phyloP scores from a whole-genome alignment of 2,329 filamentous ascomycete species.

The Fusarium verticillioides region DNA sequence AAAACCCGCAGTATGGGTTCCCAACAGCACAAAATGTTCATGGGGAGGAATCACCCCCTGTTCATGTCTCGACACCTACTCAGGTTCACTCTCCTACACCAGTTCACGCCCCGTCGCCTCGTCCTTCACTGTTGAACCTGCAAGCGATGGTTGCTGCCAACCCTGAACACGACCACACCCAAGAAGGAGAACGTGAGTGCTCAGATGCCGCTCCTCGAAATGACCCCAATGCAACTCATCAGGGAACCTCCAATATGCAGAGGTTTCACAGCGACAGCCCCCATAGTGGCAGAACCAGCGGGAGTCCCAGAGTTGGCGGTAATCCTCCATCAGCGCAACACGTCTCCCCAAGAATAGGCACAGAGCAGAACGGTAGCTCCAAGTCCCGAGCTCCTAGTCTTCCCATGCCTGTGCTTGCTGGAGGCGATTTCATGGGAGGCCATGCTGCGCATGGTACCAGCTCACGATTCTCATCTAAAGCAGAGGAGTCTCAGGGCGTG shows the following conservation, averaged over 20 bases:
- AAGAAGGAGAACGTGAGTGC: neutral
- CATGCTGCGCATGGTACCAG: neutral
- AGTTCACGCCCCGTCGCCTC: slow-evolving; percentile 23
- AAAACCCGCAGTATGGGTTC: slow-evolving; percentile 18
- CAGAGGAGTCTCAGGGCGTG: slow-evolving; percentile 22
- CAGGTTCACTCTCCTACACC: slow-evolving; percentile 23
- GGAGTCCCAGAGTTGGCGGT: slow-evolving; percentile 5
- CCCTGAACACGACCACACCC: neutral
- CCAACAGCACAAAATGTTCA: slow-evolving; percentile 3
- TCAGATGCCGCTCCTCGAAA: neutral
- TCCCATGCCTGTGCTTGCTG: slow-evolving; percentile 1
- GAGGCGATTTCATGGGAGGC: slow-evolving; percentile 4
- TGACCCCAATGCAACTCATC: neutral
- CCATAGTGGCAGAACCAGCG: slow-evolving; percentile 12
- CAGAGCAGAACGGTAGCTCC: slow-evolving; percentile 10
- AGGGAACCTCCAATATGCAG: slow-evolving; percentile 7
- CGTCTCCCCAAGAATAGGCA: neutral
- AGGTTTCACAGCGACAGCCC: slow-evolving; percentile 24
- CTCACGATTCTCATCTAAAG: neutral
- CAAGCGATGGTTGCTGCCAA: slow-evolving; percentile 20
- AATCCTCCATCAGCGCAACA: slow-evolving; percentile 7
- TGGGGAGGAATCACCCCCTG: slow-evolving; percentile 26
- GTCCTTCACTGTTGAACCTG: slow-evolving; percentile 26
- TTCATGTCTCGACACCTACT: slow-evolving; percentile 26
- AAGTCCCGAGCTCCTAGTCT: slow-evolving; percentile 6